Percentiles rank a stretch among this genome's conserved stretches.
Conservation (phyloP, 192 early-diverging fungal species). For the Coemansia sp. region DNA sequence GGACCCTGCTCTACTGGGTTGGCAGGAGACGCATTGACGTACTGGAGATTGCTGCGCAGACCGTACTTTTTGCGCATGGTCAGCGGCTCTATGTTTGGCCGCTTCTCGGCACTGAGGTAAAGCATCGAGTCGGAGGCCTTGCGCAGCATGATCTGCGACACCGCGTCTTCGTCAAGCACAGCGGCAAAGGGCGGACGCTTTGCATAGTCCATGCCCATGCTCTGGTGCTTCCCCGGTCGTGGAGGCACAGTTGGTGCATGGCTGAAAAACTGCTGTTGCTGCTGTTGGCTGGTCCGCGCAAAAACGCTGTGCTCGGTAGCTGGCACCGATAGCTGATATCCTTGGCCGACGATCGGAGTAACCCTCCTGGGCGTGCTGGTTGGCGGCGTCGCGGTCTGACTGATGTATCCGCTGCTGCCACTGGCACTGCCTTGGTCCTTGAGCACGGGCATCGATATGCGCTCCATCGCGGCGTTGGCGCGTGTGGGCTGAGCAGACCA, state of each 20-base stretch:
- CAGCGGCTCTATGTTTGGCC: conserved; percentile 49
- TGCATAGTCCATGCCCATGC: conserved; percentile 23
- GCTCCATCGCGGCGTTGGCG: conserved; percentile 24
- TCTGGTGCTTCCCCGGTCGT: conserved; percentile 28
- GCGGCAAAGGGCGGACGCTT: conserved; percentile 4
- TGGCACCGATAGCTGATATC: conserved; percentile 4
- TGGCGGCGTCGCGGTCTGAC: conserved; percentile 28
- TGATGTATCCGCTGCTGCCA: background rate
- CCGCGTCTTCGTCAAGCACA: conserved; percentile 18
- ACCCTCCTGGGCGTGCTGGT: conserved; percentile 27
- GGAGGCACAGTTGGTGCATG: conserved; percentile 29
- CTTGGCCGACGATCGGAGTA: conserved; percentile 5
- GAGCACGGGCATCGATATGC: conserved; percentile 52
- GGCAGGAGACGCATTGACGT: conserved; percentile 26
- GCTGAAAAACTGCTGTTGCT: background rate
- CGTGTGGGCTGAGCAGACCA: conserved; percentile 10
- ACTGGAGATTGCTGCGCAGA: conserved; percentile 48
- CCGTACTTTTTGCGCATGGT: conserved; percentile 57
- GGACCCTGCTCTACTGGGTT: conserved; percentile 27
- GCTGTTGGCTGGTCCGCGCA: background rate
- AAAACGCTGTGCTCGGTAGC: conserved; percentile 2
- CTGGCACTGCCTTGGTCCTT: conserved; percentile 17
- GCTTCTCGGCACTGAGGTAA: conserved; percentile 52
- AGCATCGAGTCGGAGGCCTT: conserved; percentile 53
- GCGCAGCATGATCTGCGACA: conserved; percentile 39